Evolutionary conservation across 2,329 filamentous ascomycete species (phyloP).

Genomic region (Diaporthe sp.): DNA sequence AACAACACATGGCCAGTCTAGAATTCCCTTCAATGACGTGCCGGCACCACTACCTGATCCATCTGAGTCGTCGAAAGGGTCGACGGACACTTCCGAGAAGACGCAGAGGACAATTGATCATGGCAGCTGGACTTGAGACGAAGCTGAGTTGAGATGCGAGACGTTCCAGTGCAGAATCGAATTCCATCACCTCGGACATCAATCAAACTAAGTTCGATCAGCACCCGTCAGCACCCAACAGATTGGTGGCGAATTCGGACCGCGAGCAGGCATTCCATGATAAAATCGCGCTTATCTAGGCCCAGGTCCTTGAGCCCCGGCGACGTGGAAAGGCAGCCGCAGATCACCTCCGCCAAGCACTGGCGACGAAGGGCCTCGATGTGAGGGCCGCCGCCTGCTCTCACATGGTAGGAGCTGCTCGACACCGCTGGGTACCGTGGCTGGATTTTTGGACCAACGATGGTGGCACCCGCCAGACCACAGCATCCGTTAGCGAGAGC

Average conservation of each 20-base stretch:
- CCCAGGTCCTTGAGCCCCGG: conserved; percentile 14
- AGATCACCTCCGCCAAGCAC: conserved; percentile 27
- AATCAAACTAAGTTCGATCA: conserved; percentile 24
- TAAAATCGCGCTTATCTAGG: conserved; percentile 38
- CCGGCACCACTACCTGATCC: not conserved
- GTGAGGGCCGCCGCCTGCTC: not conserved
- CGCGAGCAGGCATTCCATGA: conserved; percentile 34
- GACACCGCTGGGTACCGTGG: conserved; percentile 15
- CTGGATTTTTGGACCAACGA: not conserved
- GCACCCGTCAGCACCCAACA: conserved; percentile 21
- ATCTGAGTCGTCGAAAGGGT: not conserved
- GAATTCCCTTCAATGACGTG: conserved; percentile 9
- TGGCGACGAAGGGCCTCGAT: conserved; percentile 10
- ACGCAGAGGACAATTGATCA: not conserved
- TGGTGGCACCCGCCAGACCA: conserved; percentile 30
- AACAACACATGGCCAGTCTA: conserved; percentile 20
- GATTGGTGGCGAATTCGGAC: conserved; percentile 36
- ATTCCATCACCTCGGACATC: conserved; percentile 1
- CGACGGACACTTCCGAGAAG: conserved; percentile 10
- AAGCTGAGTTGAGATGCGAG: conserved; percentile 16
- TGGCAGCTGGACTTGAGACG: not conserved
- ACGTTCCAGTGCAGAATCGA: not conserved
- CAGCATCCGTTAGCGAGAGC: conserved; percentile 17
- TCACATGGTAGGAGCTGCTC: not conserved
- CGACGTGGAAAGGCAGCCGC: conserved; percentile 18